A percentile compares a stretch with the other conserved stretches of the same genome.
Conservation (phyloP, 176 grass and related monocot genomes). For the Guadua angustifolia region DNA sequence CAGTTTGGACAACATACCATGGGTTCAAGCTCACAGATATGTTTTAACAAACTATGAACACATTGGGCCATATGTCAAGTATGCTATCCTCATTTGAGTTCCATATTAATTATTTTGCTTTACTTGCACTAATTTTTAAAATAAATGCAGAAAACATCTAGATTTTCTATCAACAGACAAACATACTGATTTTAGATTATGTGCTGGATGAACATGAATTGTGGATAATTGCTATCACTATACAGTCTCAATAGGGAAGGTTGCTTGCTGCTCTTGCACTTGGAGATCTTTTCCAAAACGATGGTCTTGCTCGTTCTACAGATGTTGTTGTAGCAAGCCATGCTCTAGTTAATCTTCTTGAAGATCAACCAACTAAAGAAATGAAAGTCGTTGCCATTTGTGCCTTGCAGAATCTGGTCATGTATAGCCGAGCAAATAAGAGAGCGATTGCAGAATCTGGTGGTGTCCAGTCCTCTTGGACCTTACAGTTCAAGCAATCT, state of each 20-base stretch:
- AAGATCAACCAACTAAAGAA: constrained; percentile 99
- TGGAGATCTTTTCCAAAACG: constrained; percentile 99
- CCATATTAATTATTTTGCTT: not conserved
- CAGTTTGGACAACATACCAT: not conserved
- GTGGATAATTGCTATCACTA: too few relatives aligned
- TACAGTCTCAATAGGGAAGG: constrained; percentile 94
- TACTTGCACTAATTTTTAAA: not conserved
- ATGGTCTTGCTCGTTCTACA: constrained; percentile 83
- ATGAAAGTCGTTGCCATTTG: constrained; percentile 99
- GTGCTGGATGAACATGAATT: too few relatives aligned
- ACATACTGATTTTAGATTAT: too few relatives aligned
- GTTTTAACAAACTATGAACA: not conserved
- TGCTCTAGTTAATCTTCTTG: constrained; percentile 96
- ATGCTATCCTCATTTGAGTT: not conserved
- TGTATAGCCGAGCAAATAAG: constrained; percentile 97
- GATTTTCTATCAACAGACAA: not conserved
- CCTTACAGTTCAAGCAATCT: constrained; percentile 98
- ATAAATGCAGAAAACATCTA: not conserved
- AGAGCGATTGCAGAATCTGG: constrained; percentile 99
- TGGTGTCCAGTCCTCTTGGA: constrained; percentile 96
- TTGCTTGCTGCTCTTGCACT: constrained; percentile 97
- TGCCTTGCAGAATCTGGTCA: constrained; percentile 96
- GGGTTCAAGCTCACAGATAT: not conserved
- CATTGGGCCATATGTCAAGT: too few relatives aligned
- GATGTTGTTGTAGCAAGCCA: constrained; percentile 96